Percentiles rank a stretch among this genome's conserved stretches.
These are phyloP conservation scores for Rhizophora apiculata DNA, from an alignment of 345 rosid species.

Conservation along the genomic window DNA sequence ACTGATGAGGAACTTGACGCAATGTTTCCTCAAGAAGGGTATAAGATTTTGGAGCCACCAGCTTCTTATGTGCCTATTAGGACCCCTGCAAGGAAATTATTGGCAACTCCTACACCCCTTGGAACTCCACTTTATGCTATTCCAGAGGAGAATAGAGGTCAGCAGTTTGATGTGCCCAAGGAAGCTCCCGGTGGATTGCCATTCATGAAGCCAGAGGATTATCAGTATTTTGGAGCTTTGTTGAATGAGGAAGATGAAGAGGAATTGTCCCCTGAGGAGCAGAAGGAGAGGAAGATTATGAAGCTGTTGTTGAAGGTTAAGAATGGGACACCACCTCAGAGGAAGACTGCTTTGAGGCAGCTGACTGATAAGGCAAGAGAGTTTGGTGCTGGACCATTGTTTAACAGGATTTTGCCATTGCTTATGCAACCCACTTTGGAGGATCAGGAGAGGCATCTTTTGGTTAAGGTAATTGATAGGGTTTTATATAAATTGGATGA, in stretches of 20 bases:
- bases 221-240: constrained; percentile 83
- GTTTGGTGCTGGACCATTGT: constrained; percentile 95
- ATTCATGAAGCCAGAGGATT: constrained; percentile 96
- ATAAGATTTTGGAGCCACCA: constrained; percentile 90
- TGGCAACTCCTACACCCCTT: constrained; percentile 88
- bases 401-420: constrained; percentile 78
- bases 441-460: constrained; percentile 98
- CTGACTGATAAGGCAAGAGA: constrained; percentile 97
- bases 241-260: constrained; percentile 93
- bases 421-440: constrained; percentile 99
- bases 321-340: constrained; percentile 97
- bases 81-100: constrained; percentile 84
- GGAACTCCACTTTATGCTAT: constrained; percentile 83
- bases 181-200: constrained; percentile 92
- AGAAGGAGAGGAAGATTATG: constrained; percentile 97
- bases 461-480: constrained; percentile 96
- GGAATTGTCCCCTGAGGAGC: constrained; percentile 85
- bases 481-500: constrained; percentile 92
- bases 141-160: constrained; percentile 93
- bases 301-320: constrained; percentile 93
- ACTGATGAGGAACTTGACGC: constrained; percentile 97
- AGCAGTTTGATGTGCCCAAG: constrained; percentile 92
- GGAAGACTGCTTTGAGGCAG: constrained; percentile 96
- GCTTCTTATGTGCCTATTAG: constrained; percentile 91
- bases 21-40: constrained; percentile 90